Evolutionary conservation across 441 rosid species (phyloP), one percentile per base, ranked within the genome.

Genomic region (Adansonia gregorii): DNA sequence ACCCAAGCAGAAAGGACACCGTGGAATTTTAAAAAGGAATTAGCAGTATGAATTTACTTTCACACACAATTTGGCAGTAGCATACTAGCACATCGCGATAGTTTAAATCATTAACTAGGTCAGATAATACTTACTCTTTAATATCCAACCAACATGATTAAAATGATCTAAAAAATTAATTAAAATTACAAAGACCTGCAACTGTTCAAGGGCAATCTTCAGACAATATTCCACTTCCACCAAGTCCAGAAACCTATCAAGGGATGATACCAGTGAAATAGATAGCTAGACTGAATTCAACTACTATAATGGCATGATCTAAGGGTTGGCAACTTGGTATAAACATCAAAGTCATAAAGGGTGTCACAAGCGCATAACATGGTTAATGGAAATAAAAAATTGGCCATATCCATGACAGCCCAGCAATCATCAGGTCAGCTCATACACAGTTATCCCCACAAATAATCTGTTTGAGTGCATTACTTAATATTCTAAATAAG

Each of bases 401-500:
- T 69, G 12, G 22, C 45, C 58, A 51, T n/a, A 17, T 72, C 75
- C 65, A 54, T 70, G 12, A 70, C 14, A 27, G 8, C 5, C n/a
- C 12, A 27, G 60, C 60, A 70, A 51, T 27, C 60, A 27, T 51
- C 64, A 35, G 19, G 65, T 39, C 31, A 55, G 41, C 51, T 55
- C 27, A 35, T 27, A 17, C 64, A 72, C 17, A 41, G 56, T 39
- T 39, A 55, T 71, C 48, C 11, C 2, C 49, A 35, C 51, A 17
- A 55, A 11, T 39, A 39, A 72, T 39, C 12, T 35, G 39, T 55
- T 56, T 56, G 75, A 54, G 49, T 17, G 56, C 51, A 72, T 54
- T 10, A 17, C 27, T 35, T 17, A 72, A 39, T 35, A 35, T 54
- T 35, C 31, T 72, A 20, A 35, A 72, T 54, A 54, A 72, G 49